Conservation (phyloP, 202 grass and related monocot species). For the Bolboschoenoplectus hybrid region DNA sequence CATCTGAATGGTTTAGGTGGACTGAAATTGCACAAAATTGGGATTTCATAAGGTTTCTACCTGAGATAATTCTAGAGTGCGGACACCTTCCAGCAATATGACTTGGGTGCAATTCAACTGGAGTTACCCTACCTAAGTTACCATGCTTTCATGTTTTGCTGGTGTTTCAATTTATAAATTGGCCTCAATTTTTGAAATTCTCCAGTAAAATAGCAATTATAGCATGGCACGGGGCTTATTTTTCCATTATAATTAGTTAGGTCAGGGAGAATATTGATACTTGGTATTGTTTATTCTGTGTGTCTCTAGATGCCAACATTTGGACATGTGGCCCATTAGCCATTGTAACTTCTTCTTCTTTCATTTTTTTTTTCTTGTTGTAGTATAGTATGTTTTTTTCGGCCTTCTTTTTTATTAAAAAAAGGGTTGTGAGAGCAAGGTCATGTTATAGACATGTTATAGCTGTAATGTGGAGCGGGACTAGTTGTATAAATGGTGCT, state of each 20-base stretch:
- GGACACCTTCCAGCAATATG: slow-evolving; percentile 21
- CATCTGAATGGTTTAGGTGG: not conserved
- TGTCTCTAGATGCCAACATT: slow-evolving; percentile 14
- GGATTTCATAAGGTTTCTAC: not conserved
- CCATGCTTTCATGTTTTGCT: not conserved
- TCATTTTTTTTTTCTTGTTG: slow-evolving; percentile 3
- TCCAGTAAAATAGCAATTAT: not conserved
- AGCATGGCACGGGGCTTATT: not conserved
- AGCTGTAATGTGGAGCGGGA: not conserved
- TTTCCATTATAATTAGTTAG: slow-evolving; percentile 26
- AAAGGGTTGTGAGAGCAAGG: not conserved
- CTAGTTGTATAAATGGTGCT: slow-evolving; percentile 22
- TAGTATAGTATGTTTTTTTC: not conserved
- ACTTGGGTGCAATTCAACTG: slow-evolving; percentile 27
- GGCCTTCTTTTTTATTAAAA: not conserved
- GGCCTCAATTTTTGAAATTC: slow-evolving; percentile 1
- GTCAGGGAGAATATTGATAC: not conserved
- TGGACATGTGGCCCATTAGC: slow-evolving; percentile 24
- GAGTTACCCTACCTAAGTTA: not conserved
- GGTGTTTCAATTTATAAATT: slow-evolving; percentile 1
- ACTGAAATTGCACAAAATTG: slow-evolving; percentile 21
- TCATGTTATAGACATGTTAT: slow-evolving; percentile 1
- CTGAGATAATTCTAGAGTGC: not conserved
- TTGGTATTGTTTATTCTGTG: slow-evolving; percentile 33
- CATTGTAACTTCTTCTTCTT: slow-evolving; percentile 12